Evolutionary conservation across 352 stramenopile genomes (phyloP).

Genomic region (Globisporangium cystogenes): DNA sequence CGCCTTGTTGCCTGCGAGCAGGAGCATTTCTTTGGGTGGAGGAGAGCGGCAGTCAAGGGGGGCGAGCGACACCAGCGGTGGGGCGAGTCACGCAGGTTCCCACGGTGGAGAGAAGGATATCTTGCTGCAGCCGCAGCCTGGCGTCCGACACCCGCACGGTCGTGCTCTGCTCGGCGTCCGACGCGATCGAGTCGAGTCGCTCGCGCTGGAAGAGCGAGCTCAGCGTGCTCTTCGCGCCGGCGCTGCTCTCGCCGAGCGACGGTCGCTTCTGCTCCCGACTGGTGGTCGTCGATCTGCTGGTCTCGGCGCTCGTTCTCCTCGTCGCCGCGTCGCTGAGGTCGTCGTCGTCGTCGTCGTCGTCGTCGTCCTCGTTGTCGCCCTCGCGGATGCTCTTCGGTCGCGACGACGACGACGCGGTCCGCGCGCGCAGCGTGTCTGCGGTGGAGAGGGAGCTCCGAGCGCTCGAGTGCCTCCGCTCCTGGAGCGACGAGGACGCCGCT

Average conservation of each 20-base stretch:
- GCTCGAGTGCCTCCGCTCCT: constrained; percentile 1
- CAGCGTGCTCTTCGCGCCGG: constrained; percentile 12
- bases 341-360: constrained; percentile 1
- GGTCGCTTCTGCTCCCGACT: not conserved
- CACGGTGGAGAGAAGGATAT: constrained; percentile 20
- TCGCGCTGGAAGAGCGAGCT: constrained; percentile 30
- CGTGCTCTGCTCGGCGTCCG: constrained; percentile 10
- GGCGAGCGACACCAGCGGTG: not conserved
- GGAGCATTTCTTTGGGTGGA: constrained; percentile 57
- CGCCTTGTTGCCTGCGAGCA: constrained; percentile 55
- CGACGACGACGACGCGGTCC: constrained; percentile 4
- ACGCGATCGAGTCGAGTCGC: constrained; percentile 15
- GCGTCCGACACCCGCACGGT: constrained; percentile 48
- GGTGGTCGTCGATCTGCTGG: not conserved
- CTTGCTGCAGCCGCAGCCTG: constrained; percentile 57
- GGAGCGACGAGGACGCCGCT: not conserved
- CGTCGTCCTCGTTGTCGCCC: constrained; percentile 16
- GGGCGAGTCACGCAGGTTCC: not conserved
- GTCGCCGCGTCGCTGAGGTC: constrained; percentile 9
- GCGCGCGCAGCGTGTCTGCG: not conserved
- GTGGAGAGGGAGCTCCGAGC: not conserved
- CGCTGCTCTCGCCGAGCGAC: not conserved
- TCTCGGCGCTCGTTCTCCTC: not conserved
- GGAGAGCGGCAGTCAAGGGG: not conserved
- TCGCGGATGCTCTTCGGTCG: constrained; percentile 29